These are phyloP conservation scores for Stephania japonica DNA, from an alignment of 164 flowering plant species.

Conservation along the genomic window DNA sequence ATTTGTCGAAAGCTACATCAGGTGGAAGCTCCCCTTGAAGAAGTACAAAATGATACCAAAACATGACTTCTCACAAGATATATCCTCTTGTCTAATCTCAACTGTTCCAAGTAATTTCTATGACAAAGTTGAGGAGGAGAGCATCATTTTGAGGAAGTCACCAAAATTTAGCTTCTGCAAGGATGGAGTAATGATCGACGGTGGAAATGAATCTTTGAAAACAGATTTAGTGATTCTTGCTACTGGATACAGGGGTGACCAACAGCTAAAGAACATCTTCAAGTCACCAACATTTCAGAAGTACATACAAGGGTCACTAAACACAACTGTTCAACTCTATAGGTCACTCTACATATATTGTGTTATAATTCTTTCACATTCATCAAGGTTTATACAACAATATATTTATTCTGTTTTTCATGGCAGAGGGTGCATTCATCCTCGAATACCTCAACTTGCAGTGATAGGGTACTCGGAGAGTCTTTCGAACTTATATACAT, in stretches of 20 bases:
- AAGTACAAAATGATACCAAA: constrained; percentile 55
- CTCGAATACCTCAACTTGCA: constrained; percentile 56
- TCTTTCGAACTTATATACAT: constrained; percentile 44
- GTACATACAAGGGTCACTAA: constrained; percentile 27
- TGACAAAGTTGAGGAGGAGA: constrained; percentile 51
- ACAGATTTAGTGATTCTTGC: constrained; percentile 57
- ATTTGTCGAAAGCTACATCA: constrained; percentile 50
- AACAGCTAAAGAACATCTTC: constrained; percentile 48
- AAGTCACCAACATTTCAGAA: constrained; percentile 33
- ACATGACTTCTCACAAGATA: constrained; percentile 36
- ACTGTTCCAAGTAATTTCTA: constrained; percentile 48
- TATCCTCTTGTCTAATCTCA: constrained; percentile 32
- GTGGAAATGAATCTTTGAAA: constrained; percentile 24
- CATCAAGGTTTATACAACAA: not conserved
- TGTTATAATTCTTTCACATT: not conserved
- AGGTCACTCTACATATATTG: constrained; percentile 27
- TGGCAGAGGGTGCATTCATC: constrained; percentile 48
- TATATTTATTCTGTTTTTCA: not conserved
- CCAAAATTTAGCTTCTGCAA: constrained; percentile 41
- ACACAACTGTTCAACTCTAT: constrained; percentile 37
- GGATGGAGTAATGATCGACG: constrained; percentile 43
- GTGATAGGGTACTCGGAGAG: constrained; percentile 54
- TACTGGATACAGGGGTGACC: constrained; percentile 51
- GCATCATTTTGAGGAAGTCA: constrained; percentile 45
- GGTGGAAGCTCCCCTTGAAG: constrained; percentile 32